A percentile compares a stretch with the other conserved stretches of the same genome.
Evolutionary conservation across 352 stramenopile species (phyloP).

Genomic region (Globisporangium barbulae): DNA sequence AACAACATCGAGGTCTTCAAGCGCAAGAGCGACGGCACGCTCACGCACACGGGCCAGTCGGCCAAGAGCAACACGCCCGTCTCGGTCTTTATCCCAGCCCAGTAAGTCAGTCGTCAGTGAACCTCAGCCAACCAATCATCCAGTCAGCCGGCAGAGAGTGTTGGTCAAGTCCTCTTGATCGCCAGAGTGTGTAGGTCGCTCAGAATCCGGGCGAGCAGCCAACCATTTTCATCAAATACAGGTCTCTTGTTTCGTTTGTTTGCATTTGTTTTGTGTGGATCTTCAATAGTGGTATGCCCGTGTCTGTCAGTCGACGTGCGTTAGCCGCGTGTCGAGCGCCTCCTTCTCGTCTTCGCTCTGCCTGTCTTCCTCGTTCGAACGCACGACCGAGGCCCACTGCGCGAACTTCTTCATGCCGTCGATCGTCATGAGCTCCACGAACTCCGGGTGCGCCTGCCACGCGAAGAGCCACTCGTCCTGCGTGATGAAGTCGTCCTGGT

Average conservation of each 20-base stretch:
- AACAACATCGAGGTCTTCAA: slow-evolving; percentile 20
- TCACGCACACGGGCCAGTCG: slow-evolving; percentile 12
- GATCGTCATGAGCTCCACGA: slow-evolving; percentile 82
- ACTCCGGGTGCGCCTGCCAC: slow-evolving; percentile 75
- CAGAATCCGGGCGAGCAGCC: background rate
- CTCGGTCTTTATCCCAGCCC: slow-evolving; percentile 11
- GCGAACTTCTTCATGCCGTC: slow-evolving; percentile 85
- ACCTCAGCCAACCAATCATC: too few relatives aligned
- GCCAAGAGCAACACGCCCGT: slow-evolving; percentile 15
- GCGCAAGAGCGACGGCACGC: slow-evolving; percentile 15
- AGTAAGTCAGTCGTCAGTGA: background rate
- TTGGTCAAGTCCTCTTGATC: background rate
- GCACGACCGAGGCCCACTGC: slow-evolving; percentile 69
- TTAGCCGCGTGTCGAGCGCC: slow-evolving; percentile 46
- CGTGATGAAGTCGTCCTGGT: slow-evolving; percentile 77
- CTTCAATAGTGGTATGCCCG: too few relatives aligned
- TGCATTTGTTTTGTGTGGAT: background rate
- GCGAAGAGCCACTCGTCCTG: slow-evolving; percentile 82
- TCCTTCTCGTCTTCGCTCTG: slow-evolving; percentile 31
- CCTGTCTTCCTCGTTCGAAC: slow-evolving; percentile 22
- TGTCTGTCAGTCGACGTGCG: slow-evolving; percentile 41
- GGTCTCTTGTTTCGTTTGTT: background rate
- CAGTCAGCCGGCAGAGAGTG: background rate
- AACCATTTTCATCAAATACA: background rate
- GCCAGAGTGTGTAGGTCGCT: too few relatives aligned